Percentiles rank a stretch among this genome's conserved stretches.
phyloP scores from a whole-genome alignment of 2,329 filamentous ascomycete genomes.

The Sporothrix pseudoabietina region DNA sequence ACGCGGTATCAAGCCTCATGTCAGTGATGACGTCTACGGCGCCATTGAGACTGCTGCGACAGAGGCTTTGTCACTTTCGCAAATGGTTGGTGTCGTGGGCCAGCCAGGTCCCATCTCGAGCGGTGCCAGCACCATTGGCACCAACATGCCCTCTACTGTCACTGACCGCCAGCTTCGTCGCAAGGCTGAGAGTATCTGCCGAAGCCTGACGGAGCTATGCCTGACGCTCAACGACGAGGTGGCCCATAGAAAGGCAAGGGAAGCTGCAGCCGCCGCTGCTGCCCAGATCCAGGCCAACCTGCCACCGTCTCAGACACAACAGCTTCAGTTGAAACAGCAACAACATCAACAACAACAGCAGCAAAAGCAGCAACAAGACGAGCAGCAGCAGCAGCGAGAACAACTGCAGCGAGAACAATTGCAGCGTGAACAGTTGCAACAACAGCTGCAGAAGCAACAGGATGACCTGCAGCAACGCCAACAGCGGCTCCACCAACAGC shows the following conservation, averaged over 20 bases:
- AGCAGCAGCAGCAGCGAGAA: background rate
- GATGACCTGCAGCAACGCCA: constrained; percentile 29
- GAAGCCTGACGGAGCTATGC: constrained; percentile 88
- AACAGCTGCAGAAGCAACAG: background rate
- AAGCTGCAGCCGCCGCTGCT: constrained; percentile 11
- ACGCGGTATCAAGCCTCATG: constrained; percentile 70
- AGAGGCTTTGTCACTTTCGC: constrained; percentile 77
- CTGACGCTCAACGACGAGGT: constrained; percentile 73
- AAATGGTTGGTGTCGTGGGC: constrained; percentile 73
- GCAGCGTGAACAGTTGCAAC: background rate
- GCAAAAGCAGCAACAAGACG: background rate
- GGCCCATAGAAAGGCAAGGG: constrained; percentile 42
- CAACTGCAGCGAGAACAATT: background rate
- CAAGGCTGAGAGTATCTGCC: constrained; percentile 90
- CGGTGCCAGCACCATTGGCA: constrained; percentile 63
- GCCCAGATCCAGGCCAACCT: constrained; percentile 1
- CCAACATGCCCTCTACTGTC: constrained; percentile 49
- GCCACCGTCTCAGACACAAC: background rate
- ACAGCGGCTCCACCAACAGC: constrained; percentile 19
- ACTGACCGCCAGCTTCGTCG: constrained; percentile 84
- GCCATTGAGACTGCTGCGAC: constrained; percentile 78
- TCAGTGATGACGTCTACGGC: constrained; percentile 72
- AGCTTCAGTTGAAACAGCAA: background rate
- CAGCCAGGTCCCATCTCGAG: constrained; percentile 70
- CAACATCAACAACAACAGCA: background rate